Evolutionary conservation across 2,329 filamentous ascomycete species (phyloP), one percentile per base, ranked within the genome.

Genomic region (Alternaria brassicae): DNA sequence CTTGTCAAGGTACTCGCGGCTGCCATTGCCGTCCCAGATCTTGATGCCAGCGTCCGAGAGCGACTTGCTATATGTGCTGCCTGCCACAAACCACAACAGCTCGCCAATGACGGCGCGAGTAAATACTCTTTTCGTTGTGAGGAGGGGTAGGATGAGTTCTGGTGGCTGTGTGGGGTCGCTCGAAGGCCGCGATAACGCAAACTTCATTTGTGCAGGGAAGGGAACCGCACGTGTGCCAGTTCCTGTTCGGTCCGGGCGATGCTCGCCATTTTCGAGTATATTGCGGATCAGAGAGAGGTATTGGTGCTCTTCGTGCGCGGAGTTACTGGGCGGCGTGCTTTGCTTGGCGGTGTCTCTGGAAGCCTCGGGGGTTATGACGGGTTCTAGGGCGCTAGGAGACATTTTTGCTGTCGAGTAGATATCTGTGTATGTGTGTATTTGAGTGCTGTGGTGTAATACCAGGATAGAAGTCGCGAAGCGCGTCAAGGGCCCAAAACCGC

Each of bases 11-110:
- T 91, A 98, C 72, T 89, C 90, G 70, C 95, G 91, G 45, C 89
- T 93, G 41, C 94, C 95, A 76, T 99, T 99, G 71, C 93, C 94
- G 76, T 99, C 95, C 95, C 95, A 99, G 77, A 99, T 99, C 80
- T 96, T 96, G 72, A 99, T 89, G 28, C 93, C 92, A 2, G 89
- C 88, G 12, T 89, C 88, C 60, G 87, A 89, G 3, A 99, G 88
- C 0, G 92, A 83, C 4, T 87, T 80, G 1, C 92, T 93, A 1
- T 91, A 92, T 3, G 95, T 99, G 72, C 83, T 87, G 72, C 92
- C 95, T 42, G 88, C 86, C 68, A 99, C 85, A 80, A 99, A 99
- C 95, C 95, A 99, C 61, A 99, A 89, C 1, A 99, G 89, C 79
- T 99, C 95, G 66, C 89, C 91, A 63, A 98, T 84, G 49, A 99